A percentile compares a stretch with the other conserved stretches of the same genome.
Conservation (phyloP, 163 green algal species). For the Volvox carteri region DNA sequence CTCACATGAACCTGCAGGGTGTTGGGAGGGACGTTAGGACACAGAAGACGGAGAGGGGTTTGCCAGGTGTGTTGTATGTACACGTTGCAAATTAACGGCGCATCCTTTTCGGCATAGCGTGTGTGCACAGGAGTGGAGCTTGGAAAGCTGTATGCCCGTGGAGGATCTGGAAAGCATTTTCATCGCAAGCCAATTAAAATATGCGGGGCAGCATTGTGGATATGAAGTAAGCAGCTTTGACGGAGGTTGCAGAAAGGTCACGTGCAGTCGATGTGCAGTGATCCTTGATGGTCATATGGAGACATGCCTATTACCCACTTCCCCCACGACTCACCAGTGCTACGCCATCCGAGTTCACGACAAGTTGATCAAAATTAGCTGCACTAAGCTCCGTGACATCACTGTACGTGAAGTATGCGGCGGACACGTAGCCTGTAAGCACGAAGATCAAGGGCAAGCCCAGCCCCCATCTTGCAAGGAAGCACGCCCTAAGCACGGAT, state of each 20-base stretch:
- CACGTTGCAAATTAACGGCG: too few species aligned
- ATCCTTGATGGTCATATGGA: too few species aligned
- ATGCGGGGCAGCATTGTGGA: too few species aligned
- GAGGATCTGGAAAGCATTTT: too few species aligned
- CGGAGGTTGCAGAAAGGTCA: too few species aligned
- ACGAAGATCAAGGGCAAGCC: slow-evolving; percentile 2
- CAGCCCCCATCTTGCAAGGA: not conserved
- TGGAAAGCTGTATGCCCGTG: too few species aligned
- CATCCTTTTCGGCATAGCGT: too few species aligned
- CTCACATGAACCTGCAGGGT: slow-evolving; percentile 9
- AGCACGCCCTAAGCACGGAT: not conserved
- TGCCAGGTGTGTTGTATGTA: too few species aligned
- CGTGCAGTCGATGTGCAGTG: too few species aligned
- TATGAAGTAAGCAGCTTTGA: too few species aligned
- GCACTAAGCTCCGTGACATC: slow-evolving; percentile 20
- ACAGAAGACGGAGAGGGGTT: not conserved
- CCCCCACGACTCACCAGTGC: not conserved
- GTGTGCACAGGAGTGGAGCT: too few species aligned
- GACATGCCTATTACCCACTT: not conserved
- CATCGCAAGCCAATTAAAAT: too few species aligned
- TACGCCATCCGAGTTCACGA: slow-evolving; percentile 33
- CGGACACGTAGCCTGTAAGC: not conserved
- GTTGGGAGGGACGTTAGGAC: slow-evolving; percentile 3
- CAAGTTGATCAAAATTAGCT: slow-evolving; percentile 39
- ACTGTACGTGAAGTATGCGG: not conserved